These are phyloP conservation scores for Carnegiea gigantea DNA, from an alignment of 179 eudicot genomes.

Conservation along the genomic window DNA sequence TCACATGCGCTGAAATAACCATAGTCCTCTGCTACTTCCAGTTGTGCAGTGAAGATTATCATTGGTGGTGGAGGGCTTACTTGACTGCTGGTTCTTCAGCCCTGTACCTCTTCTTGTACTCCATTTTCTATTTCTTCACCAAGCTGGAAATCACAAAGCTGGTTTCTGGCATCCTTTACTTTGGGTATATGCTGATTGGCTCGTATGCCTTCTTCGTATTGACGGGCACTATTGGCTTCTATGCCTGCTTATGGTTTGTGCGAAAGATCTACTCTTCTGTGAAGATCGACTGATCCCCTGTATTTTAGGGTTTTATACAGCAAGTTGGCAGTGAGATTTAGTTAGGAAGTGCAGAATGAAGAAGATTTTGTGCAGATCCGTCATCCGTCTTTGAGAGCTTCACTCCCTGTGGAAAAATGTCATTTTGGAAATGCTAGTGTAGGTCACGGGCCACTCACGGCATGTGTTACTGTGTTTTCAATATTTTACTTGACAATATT, in stretches of 20 bases:
- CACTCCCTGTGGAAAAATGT: background rate
- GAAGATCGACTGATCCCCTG: conserved; percentile 22
- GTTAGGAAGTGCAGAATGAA: background rate
- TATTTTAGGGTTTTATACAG: background rate
- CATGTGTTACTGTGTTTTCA: background rate
- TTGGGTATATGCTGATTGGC: conserved; percentile 32
- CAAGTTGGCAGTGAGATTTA: background rate
- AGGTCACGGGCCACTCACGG: background rate
- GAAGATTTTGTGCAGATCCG: background rate
- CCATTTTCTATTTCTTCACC: conserved; percentile 31
- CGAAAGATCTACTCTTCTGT: conserved; percentile 32
- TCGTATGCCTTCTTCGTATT: conserved; percentile 29
- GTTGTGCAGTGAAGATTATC: conserved; percentile 31
- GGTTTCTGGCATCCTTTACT: conserved; percentile 32
- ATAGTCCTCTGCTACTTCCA: conserved; percentile 31
- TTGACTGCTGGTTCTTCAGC: conserved; percentile 33
- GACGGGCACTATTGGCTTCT: conserved; percentile 30
- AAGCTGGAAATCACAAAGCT: conserved; percentile 31
- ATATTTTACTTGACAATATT: background rate
- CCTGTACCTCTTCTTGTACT: conserved; percentile 30
- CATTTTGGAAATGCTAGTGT: conserved; percentile 7
- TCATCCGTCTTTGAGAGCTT: background rate
- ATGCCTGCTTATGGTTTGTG: conserved; percentile 31
- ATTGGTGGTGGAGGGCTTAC: conserved; percentile 38
- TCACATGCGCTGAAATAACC: conserved; percentile 31